Base-by-base conservation (phyloP, 441 rosid genomes). In the Eutrema salsugineum region DNA sequence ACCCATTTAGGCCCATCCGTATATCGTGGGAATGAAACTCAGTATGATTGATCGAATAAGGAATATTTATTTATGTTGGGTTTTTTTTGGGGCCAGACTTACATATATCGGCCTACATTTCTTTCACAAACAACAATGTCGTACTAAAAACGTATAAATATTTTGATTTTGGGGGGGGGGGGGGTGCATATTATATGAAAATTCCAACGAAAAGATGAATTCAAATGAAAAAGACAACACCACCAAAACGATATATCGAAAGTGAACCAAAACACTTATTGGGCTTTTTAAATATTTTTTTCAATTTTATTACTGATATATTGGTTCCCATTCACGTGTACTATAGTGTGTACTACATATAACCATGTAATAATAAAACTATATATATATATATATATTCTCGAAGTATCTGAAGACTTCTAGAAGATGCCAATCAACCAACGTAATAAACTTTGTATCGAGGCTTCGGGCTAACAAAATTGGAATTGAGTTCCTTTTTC, bases 371-470 rank as follows among this genome's bases (percentile, higher is more conserved):
- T n/a, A n/a, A n/a, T n/a, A n/a, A n/a, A n/a, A n/a, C n/a, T n/a
- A n/a, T n/a, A n/a, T n/a, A n/a, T n/a, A n/a, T n/a, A n/a, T n/a
- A n/a, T n/a, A n/a, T n/a, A n/a, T 1, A 12, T 43, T 44, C 51
- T 57, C 28, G 53, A 72, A 16, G 9, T 17, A 38, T 65, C 46
- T 2, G 60, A 48, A 57, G 38, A 30, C 5, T 39, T 65, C 49
- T 28, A 9, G 57, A 74, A 42, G 56, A 49, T 73, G 54, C 56
- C 56, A 73, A 58, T 30, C 19, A 65, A 48, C 60, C 53, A 48
- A 48, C 66, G 48, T 55, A 47, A 50, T 50, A 38, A 67, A 50
- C 11, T 50, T 19, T 48, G 17, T 20, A n/a, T 66, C 40, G 9
- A 39, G 47, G 6, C 24, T 50, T 43, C 16, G 62, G 42, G 63